Evolutionary conservation across 352 stramenopile genomes (phyloP), one percentile per base, ranked within the genome.

Genomic region (Nothophytophthora sp.): DNA sequence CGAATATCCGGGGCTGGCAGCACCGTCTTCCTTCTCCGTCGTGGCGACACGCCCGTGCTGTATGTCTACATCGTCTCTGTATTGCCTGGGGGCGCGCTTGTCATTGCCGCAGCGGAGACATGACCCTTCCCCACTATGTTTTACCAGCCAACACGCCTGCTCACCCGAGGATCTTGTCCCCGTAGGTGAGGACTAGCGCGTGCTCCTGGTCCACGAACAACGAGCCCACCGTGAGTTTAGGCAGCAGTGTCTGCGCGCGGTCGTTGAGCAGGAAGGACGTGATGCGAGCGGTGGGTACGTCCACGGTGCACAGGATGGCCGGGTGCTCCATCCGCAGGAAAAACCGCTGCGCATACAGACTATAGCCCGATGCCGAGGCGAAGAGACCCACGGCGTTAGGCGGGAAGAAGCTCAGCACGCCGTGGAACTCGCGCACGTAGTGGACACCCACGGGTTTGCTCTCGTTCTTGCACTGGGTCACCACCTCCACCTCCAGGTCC

Each of bases 391-490:
- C 52, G 2, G 77, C 73, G 9, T 54, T 63, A 0, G 62, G 50
- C 7, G 68, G 55, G 9, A 74, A 73, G 23, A 78, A 67, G 29
- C 47, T 70, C 32, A 91, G 42, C 24, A 88, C 78, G n/a, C 82
- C 82, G 27, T 91, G 71, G 55, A 93, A 91, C 50, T 85, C 82
- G 23, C 82, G 76, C 34, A 93, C 48, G 39, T 85, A 63, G 18
- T 87, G 66, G 28, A 91, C 76, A 37, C 80, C 68, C 2, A 90
- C 80, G 3, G 80, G 76, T 28, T 86, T 87, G 38, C 58, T 63
- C 50, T 90, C 78, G 52, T 87, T 80, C 67, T 93, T 93, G 70
- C 82, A 93, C 50, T 93, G 82, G 13, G 82, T 91, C 48, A 88
- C 76, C 33, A 93, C 63, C 6, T 86, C 72, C 15, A 93, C 57